These are phyloP conservation scores for Vitis hybrid DNA, from an alignment of 177 flowering plant species.

Conservation along the genomic window DNA sequence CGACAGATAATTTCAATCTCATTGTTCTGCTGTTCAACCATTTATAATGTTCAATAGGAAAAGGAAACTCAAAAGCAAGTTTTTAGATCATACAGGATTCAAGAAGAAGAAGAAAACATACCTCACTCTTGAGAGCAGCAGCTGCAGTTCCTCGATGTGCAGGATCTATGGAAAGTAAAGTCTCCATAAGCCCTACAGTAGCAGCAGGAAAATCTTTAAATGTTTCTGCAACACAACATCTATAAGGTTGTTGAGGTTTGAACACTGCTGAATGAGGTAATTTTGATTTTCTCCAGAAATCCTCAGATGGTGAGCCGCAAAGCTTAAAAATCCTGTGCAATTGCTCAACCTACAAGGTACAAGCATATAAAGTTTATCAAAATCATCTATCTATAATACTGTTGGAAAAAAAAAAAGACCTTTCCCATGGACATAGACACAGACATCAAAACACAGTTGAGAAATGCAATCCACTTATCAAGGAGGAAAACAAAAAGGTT, in stretches of 20 bases:
- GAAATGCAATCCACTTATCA: too few species aligned
- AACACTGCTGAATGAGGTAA: conserved; percentile 49
- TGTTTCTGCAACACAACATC: conserved; percentile 43
- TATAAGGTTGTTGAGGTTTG: conserved; percentile 56
- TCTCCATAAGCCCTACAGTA: conserved; percentile 54
- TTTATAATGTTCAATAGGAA: background rate
- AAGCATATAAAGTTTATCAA: background rate
- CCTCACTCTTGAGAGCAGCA: conserved; percentile 62
- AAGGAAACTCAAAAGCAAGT: background rate
- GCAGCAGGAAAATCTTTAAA: conserved; percentile 51
- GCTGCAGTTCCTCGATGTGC: conserved; percentile 54
- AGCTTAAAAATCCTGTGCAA: conserved; percentile 70
- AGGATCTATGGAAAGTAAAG: conserved; percentile 61
- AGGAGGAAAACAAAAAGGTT: too few species aligned
- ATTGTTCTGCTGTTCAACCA: background rate
- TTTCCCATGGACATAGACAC: background rate
- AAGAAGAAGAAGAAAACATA: conserved; percentile 10
- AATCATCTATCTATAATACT: background rate
- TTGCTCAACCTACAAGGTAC: conserved; percentile 59
- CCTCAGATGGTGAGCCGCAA: conserved; percentile 76
- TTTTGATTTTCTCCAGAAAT: conserved; percentile 53
- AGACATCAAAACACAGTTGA: background rate
- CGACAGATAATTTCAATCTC: too few species aligned
- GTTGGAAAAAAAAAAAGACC: background rate
- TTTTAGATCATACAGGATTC: too few species aligned